Evolutionary conservation across 192 early-diverging fungal genomes (phyloP).

Genomic region (Paraglomus occultum): DNA sequence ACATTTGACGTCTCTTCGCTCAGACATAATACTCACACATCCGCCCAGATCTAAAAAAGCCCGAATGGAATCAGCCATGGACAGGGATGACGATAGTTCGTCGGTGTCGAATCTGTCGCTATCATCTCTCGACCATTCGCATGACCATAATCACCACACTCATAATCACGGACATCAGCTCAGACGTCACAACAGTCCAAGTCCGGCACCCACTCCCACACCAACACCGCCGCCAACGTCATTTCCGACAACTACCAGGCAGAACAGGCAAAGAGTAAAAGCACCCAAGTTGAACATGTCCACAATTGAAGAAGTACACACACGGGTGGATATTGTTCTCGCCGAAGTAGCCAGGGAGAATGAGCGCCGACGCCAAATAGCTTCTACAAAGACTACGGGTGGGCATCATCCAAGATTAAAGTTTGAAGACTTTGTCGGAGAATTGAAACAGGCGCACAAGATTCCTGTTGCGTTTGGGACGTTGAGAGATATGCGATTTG

Average conservation of each 20-base stretch:
- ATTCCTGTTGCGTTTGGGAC: constrained; percentile 31
- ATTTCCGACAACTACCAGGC: not conserved
- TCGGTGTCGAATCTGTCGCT: too few relatives aligned
- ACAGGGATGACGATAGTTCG: constrained; percentile 6
- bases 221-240: not conserved
- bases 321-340: constrained; percentile 23
- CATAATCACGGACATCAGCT: not conserved
- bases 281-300: constrained; percentile 31
- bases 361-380: constrained; percentile 23
- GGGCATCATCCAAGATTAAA: constrained; percentile 10
- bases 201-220: too few relatives aligned
- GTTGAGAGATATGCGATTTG: constrained; percentile 29
- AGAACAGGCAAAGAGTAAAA: constrained; percentile 25
- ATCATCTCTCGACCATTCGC: not conserved
- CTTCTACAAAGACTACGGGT: not conserved
- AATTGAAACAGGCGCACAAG: constrained; percentile 24
- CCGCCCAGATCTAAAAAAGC: constrained; percentile 12
- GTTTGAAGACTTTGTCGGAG: constrained; percentile 31
- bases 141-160: constrained; percentile 3
- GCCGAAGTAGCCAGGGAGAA: constrained; percentile 14
- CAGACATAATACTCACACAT: not conserved
- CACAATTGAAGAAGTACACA: constrained; percentile 30
- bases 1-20: not conserved
- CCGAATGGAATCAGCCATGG: not conserved
- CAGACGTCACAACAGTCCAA: too few relatives aligned